phyloP scores from a whole-genome alignment of 2,329 filamentous ascomycete genomes.

The Fusarium sp. region DNA sequence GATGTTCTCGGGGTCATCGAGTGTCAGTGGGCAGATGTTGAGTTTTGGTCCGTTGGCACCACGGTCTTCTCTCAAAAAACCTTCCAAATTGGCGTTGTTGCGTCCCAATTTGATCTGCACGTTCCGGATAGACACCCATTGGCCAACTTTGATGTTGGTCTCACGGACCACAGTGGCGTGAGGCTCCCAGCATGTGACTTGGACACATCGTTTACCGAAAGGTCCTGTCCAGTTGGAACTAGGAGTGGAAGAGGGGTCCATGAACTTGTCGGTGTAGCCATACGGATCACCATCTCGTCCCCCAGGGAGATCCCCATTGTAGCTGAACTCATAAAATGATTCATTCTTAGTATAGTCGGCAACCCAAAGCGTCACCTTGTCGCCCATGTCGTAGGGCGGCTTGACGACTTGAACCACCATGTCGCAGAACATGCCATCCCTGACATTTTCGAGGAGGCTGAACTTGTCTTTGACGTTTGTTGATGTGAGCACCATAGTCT shows the following conservation, averaged over 20 bases:
- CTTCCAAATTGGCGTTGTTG: conserved; percentile 73
- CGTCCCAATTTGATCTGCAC: conserved; percentile 74
- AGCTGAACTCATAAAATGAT: conserved; percentile 66
- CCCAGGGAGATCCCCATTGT: conserved; percentile 47
- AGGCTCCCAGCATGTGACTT: conserved; percentile 76
- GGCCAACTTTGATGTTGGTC: conserved; percentile 64
- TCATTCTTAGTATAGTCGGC: conserved; percentile 85
- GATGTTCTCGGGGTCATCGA: conserved; percentile 55
- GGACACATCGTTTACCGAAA: conserved; percentile 77
- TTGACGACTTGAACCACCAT: conserved; percentile 77
- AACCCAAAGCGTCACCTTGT: conserved; percentile 74
- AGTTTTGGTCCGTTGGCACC: conserved; percentile 58
- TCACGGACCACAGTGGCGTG: conserved; percentile 71
- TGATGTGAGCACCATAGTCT: conserved; percentile 53
- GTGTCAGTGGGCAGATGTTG: conserved; percentile 65
- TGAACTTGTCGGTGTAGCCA: conserved; percentile 60
- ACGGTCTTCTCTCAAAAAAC: conserved; percentile 74
- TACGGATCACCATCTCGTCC: conserved; percentile 65
- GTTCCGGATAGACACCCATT: conserved; percentile 77
- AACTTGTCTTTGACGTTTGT: conserved; percentile 67
- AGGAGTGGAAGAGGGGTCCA: conserved; percentile 26
- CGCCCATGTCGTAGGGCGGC: conserved; percentile 56
- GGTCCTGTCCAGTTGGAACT: conserved; percentile 76
- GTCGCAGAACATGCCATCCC: conserved; percentile 70
- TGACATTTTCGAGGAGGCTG: conserved; percentile 72